Evolutionary conservation across 225 moss, liverwort and hornwort species (phyloP).

Genomic region (Straminergon stramineum): DNA sequence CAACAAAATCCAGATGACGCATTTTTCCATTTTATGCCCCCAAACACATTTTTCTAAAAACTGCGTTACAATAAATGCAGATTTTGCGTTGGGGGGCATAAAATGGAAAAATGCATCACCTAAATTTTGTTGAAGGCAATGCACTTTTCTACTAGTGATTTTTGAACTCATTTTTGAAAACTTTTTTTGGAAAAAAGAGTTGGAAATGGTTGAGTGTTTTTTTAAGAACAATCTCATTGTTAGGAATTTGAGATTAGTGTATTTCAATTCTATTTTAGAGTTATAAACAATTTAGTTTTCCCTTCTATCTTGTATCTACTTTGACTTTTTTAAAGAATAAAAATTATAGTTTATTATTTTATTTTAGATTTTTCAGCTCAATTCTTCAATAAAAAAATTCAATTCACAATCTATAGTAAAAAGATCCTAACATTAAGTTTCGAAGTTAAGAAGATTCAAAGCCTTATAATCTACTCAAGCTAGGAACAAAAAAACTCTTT

Average conservation of each 20-base stretch:
- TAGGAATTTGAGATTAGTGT: not conserved
- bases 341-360: not conserved
- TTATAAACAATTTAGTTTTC: not conserved
- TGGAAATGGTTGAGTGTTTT: accelerated
- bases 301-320: not conserved
- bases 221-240: not conserved
- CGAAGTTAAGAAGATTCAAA: not conserved
- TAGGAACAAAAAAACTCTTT: not conserved
- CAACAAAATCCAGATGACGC: no score
- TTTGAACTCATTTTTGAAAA: not conserved
- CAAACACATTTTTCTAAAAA: no score
- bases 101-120: no score
- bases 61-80: no score
- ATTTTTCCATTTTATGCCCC: no score
- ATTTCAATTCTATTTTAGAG: not conserved
- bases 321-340: not conserved
- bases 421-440: not conserved
- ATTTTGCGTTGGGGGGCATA: no score
- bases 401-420: not conserved
- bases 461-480: not conserved
- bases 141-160: no score
- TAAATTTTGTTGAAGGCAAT: no score
- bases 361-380: not conserved
- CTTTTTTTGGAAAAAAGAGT: accelerated
- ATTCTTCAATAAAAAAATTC: not conserved